These are phyloP conservation scores for Syzygium malaccense DNA, from an alignment of 441 rosid genomes.

Conservation along the genomic window DNA sequence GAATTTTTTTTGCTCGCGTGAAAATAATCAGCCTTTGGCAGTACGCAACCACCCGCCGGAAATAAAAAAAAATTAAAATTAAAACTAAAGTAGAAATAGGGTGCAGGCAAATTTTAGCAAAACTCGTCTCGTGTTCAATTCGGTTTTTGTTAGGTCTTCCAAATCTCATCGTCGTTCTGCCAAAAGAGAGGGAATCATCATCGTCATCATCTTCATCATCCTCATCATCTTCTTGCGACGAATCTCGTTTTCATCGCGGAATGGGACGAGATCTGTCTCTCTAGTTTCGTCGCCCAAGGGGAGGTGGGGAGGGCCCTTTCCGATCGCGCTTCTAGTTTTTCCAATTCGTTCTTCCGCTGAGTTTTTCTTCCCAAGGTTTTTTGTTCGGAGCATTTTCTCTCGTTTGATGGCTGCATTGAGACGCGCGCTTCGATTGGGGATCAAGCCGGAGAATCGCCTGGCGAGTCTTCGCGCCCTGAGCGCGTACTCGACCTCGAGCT, in stretches of 20 bases:
- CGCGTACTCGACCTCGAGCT: slow-evolving; percentile 4
- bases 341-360: not conserved
- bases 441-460: slow-evolving; percentile 18
- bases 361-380: not conserved
- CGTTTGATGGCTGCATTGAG: slow-evolving; percentile 39
- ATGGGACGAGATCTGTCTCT: not conserved
- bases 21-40: not conserved
- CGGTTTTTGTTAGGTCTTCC: not conserved
- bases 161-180: not conserved
- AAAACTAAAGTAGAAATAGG: not conserved
- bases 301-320: no score
- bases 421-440: slow-evolving; percentile 35
- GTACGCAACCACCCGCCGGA: not conserved
- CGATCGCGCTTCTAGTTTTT: not conserved
- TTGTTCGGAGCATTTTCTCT: not conserved
- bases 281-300: not conserved
- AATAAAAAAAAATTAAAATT: not conserved
- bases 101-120: not conserved
- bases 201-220: not conserved
- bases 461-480: slow-evolving; percentile 20
- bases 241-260: not conserved
- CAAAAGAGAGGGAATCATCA: not conserved
- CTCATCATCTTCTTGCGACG: not conserved
- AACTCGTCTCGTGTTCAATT: not conserved
- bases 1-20: not conserved